Conservation (phyloP, 163 green algal genomes). For the Scenedesmus sp. region DNA sequence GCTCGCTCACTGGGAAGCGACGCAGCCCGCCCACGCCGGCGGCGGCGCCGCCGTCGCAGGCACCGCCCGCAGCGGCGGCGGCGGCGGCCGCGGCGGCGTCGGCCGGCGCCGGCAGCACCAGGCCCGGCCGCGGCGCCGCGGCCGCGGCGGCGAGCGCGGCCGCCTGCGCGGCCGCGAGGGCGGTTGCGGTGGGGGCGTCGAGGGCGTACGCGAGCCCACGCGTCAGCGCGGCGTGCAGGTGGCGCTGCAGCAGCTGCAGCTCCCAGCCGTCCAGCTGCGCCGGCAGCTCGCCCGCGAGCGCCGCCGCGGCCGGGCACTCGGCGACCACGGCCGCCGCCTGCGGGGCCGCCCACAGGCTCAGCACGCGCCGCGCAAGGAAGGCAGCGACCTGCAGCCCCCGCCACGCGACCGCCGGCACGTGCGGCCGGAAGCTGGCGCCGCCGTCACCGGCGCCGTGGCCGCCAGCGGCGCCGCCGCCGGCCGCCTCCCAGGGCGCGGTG, state of each 20-base stretch:
- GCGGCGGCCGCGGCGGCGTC: not conserved
- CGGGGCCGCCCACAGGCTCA: constrained; percentile 33
- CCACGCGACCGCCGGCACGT: constrained; percentile 21
- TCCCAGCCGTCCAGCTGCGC: constrained; percentile 1
- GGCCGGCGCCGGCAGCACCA: not conserved
- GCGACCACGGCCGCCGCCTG: not conserved
- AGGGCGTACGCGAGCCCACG: constrained; percentile 2
- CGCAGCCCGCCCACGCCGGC: not conserved
- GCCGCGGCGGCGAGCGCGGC: not conserved
- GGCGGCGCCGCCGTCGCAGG: not conserved
- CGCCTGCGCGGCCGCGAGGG: not conserved
- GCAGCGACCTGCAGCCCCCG: constrained; percentile 8
- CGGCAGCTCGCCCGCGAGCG: too few species aligned
- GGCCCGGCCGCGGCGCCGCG: not conserved
- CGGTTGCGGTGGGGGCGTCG: not conserved
- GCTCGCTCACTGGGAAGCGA: not conserved
- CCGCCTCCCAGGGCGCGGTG: not conserved
- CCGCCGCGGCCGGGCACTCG: not conserved
- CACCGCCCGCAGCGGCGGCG: not conserved
- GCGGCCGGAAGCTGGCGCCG: not conserved
- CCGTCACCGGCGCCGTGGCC: not conserved
- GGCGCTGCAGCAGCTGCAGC: constrained; percentile 33
- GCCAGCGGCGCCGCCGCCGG: not conserved
- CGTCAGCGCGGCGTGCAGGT: constrained; percentile 20
- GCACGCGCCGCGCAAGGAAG: not conserved